phyloP scores from a whole-genome alignment of 345 rosid genomes.

The Eucalyptus regnans region DNA sequence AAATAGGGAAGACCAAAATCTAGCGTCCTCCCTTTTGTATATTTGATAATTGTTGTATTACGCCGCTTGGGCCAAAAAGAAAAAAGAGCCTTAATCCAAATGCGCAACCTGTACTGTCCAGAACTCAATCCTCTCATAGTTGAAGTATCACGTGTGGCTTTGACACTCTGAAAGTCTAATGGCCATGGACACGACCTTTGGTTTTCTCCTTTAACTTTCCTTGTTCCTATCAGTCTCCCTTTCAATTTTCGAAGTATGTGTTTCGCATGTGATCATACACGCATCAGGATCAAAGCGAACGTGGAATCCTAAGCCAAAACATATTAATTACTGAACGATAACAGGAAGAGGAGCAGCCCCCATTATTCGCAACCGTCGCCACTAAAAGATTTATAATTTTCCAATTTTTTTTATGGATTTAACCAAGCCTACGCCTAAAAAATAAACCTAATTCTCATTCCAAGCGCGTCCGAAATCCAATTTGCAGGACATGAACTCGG shows the following conservation, averaged over 20 bases:
- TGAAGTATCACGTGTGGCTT: not conserved
- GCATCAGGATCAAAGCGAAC: not conserved
- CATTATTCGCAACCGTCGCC: not conserved
- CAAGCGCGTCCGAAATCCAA: not conserved
- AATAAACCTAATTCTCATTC: not conserved
- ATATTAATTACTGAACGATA: not conserved
- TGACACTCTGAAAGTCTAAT: not conserved
- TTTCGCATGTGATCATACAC: not conserved
- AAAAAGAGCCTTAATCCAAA: not conserved
- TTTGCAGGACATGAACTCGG: not conserved
- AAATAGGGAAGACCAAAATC: not conserved
- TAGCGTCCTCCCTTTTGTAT: not conserved
- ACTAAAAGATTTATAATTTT: not conserved
- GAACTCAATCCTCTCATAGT: not conserved
- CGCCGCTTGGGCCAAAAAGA: not conserved
- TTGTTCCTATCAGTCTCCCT: not conserved
- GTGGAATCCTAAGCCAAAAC: not conserved
- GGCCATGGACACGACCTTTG: not conserved
- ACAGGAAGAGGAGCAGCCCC: not conserved
- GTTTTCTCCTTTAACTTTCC: not conserved
- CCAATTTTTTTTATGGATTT: not conserved
- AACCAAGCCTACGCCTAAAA: not conserved
- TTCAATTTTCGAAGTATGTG: not conserved
- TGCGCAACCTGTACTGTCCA: not conserved
- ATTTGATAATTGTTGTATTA: not conserved